These are phyloP conservation scores for Rutidosis leptorrhynchoides DNA, from an alignment of 129 eudicot genomes.

Conservation along the genomic window DNA sequence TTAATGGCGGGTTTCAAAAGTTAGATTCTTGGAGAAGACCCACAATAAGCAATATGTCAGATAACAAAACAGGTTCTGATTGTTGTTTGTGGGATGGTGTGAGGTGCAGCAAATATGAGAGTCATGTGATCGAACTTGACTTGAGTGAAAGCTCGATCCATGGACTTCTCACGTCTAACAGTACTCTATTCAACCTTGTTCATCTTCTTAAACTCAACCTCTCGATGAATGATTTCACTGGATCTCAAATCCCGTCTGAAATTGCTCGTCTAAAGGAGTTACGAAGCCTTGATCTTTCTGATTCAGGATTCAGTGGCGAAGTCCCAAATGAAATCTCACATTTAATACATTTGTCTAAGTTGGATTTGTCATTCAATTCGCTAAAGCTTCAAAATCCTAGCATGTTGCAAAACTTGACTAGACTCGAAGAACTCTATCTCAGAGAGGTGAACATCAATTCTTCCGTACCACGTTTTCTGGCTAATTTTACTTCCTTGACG, in stretches of 20 bases:
- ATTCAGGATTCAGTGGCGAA: constrained; percentile 3
- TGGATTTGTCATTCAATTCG: constrained; percentile 4
- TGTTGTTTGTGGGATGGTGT: constrained; percentile 26
- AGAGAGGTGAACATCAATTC: neutral
- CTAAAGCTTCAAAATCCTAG: constrained; percentile 12
- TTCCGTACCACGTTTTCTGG: neutral
- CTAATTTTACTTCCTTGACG: constrained; percentile 24
- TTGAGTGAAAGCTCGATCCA: constrained; percentile 1
- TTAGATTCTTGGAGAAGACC: too few species aligned
- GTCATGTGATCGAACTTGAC: constrained; percentile 24
- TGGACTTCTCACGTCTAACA: constrained; percentile 12
- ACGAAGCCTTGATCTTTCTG: constrained; percentile 9
- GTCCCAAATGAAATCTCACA: constrained; percentile 10
- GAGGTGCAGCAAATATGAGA: constrained; percentile 3
- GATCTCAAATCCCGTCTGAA: constrained; percentile 17
- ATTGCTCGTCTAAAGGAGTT: constrained; percentile 10
- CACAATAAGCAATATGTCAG: too few species aligned
- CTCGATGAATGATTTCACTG: constrained; percentile 16
- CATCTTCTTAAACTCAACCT: constrained; percentile 24
- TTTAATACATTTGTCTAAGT: neutral
- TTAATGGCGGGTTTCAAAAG: too few species aligned
- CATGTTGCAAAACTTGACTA: constrained; percentile 15
- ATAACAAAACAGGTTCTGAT: neutral
- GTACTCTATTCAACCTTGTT: constrained; percentile 25
- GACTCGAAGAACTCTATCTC: constrained; percentile 3